phyloP scores from a whole-genome alignment of 176 grass and related monocot genomes.

The Carex scoparia region DNA sequence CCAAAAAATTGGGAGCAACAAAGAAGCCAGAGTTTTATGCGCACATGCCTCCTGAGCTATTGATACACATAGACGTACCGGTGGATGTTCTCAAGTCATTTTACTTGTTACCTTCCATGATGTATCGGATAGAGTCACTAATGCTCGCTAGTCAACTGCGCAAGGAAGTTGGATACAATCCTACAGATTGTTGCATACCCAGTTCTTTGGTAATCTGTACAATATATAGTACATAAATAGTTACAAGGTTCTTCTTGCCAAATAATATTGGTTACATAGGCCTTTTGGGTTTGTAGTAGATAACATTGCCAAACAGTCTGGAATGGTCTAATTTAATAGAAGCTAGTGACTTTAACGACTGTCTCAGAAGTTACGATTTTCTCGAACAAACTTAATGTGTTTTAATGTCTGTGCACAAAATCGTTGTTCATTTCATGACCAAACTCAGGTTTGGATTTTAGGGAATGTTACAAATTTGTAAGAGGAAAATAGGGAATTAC shows the following conservation, averaged over 20 bases:
- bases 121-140: constrained; percentile 78
- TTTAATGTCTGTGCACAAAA: neutral
- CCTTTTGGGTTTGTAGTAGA: neutral
- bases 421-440: neutral
- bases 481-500: neutral
- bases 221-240: neutral
- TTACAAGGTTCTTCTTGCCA: neutral
- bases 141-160: constrained; percentile 79
- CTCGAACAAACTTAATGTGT: neutral
- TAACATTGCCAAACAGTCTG: neutral
- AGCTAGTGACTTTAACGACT: neutral
- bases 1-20: constrained; percentile 10
- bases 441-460: neutral
- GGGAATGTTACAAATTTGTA: neutral
- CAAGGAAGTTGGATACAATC: constrained; percentile 56
- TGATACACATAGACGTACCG: constrained; percentile 64
- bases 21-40: constrained; percentile 46
- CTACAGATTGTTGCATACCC: constrained; percentile 43
- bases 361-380: neutral
- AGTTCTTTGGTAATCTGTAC: constrained; percentile 48
- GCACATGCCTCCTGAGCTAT: constrained; percentile 88
- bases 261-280: neutral
- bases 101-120: constrained; percentile 85
- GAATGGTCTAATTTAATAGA: neutral
- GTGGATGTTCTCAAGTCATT: constrained; percentile 69